Percentiles rank a stretch among this genome's conserved stretches.
These are phyloP conservation scores for Akanthomyces lecanii DNA, from an alignment of 2,329 filamentous ascomycete species.

Conservation along the genomic window DNA sequence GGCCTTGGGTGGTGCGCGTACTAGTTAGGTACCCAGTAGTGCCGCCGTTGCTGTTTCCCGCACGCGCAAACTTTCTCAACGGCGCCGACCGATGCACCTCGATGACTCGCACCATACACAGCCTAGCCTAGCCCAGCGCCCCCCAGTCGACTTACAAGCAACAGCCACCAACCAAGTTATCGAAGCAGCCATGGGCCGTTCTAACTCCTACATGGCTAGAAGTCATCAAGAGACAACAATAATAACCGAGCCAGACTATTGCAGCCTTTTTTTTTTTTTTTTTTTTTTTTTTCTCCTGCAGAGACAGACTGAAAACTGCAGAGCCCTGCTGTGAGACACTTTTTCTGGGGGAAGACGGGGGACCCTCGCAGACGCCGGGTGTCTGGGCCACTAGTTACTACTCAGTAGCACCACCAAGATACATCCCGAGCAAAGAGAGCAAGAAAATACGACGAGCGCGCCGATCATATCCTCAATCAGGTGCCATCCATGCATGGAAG, in stretches of 20 bases:
- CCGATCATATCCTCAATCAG: not conserved
- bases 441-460: not conserved
- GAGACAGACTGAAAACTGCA: not conserved
- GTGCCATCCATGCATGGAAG: constrained; percentile 3
- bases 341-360: not conserved
- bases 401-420: not conserved
- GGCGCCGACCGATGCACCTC: not conserved
- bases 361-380: constrained; percentile 1
- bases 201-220: too few relatives aligned
- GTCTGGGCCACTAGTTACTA: not conserved
- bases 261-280: not conserved
- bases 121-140: not conserved
- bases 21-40: too few relatives aligned
- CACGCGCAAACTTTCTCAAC: not conserved
- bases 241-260: not conserved
- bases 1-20: too few relatives aligned
- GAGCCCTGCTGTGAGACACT: constrained; percentile 1
- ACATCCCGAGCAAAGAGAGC: not conserved
- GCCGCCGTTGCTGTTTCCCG: not conserved
- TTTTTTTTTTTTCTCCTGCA: not conserved
- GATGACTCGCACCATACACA: constrained; percentile 11
- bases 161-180: not conserved
- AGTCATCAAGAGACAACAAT: not conserved
- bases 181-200: not conserved
- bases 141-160: not conserved